Evolutionary conservation across 805 yeast genomes (phyloP), one percentile per base, ranked within the genome.

Genomic region (Ogataea naganishii): DNA sequence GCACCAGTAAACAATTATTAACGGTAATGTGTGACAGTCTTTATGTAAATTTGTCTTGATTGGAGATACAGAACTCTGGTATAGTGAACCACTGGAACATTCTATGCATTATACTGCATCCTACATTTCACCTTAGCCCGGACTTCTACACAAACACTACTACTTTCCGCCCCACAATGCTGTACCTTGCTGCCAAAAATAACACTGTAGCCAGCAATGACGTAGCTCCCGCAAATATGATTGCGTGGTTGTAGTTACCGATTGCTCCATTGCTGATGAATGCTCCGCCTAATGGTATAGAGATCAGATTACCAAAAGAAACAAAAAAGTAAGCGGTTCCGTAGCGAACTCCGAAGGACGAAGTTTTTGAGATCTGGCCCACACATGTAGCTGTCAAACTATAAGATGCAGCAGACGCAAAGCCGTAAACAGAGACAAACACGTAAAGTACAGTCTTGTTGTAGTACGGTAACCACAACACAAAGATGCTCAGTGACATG

Each of bases 361-460:
- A 60, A 1, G 78, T 75, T 11, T 65, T 66, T n/a, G 78, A 69
- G 18, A 81, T 72, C 26, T 70, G 69, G 0, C 81, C 70, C n/a
- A 78, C 65, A 37, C 88, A 79, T 4, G 73, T 75, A 0, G 89
- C 85, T 1, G 80, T 69, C 29, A 80, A 44, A 1, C 82, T 66
- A 24, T 81, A 56, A 5, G 80, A 71, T 13, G 80, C 69, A 3
- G 84, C 75, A 18, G 71, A 61, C 33, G 68, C 64, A 41, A 76
- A 70, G 0, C 86, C 86, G 43, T 67, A 71, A 3, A 68, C 29
- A 0, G 61, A 66, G 6, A 76, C 56, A 47, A 76, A 80, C 0
- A 62, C 60, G 39, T 72, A 68, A 30, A 77, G 51, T 0, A 60
- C 66, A 2, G 46, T 49, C 18, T 52, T 41, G 26, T 49, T 43